Base-by-base conservation (phyloP, 495 filamentous ascomycete species). In the Aspergillus indologenus region DNA sequence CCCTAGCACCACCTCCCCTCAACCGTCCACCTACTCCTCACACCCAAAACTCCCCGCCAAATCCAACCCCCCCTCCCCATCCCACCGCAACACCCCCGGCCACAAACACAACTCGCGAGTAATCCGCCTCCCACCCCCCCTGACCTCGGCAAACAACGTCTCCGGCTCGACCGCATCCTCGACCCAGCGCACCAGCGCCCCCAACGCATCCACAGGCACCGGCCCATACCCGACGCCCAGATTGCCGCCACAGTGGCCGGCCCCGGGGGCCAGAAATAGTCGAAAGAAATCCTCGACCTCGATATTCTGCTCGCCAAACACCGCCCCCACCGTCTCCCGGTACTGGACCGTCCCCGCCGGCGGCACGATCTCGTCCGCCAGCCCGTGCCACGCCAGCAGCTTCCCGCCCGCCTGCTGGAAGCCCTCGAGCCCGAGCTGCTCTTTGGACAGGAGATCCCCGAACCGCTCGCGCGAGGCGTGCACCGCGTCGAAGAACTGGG, bases 131-230 rank as follows among this genome's bases (percentile, higher is more conserved):
- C 26, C 26, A 3, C 26, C 26, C 9, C 26, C 26, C 26, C 26
- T 29, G 26, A 11, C 20, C 53, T 26, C 53, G 14, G 34, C 53
- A 45, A 3, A 15, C 40, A 55, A 26, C n/a, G 22, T 55, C 6
- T 55, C 34, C 15, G 77, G 76, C n/a, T 61, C 60, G 19, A 67
- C 50, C 7, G 61, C 72, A 12, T 69, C 58, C 61, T 79, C 77
- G 3, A 80, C 77, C 77, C 76, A 80, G 9, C 61, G 59, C 0
- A 76, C 72, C 7, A 80, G 56, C 15, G 66, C 65, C 3, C 59
- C 63, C 18, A 72, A 34, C 20, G 58, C 53, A 42, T 66, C 61
- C 5, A 53, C 54, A 1, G 70, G 70, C 5, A 59, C 9, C 2
- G 56, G 45, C 2, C 70, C 70, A 5, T 49, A 22, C 2, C 70